A percentile compares a stretch with the other conserved stretches of the same genome.
Conservation (phyloP, 148 eudicot genomes). For the Selenicereus undatus region DNA sequence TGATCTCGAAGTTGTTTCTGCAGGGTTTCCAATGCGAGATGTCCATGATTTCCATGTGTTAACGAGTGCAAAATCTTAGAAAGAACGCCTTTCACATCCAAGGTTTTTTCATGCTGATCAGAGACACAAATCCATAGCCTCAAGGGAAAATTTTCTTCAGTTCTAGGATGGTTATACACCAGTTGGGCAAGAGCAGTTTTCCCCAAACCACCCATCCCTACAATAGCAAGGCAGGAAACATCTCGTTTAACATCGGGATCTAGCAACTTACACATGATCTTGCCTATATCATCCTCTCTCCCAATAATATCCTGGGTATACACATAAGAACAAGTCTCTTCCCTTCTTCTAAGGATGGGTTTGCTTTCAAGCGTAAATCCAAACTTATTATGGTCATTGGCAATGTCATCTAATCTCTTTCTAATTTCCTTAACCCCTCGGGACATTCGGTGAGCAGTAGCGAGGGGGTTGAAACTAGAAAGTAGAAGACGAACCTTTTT, state of each 20-base stretch:
- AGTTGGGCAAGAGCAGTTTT: not conserved
- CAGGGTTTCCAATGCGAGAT: conserved; percentile 15
- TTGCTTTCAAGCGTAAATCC: not conserved
- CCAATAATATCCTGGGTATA: conserved; percentile 1
- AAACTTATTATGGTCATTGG: not conserved
- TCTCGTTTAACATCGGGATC: not conserved
- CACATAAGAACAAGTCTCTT: conserved; percentile 8
- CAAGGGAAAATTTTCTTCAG: not conserved
- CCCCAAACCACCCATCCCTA: conserved; percentile 3
- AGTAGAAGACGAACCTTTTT: conserved; percentile 8
- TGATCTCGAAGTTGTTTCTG: conserved; percentile 7
- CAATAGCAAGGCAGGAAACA: conserved; percentile 3
- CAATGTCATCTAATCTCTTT: not conserved
- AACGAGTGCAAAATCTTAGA: conserved; percentile 14
- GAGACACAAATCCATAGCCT: conserved; percentile 22
- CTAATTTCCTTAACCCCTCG: conserved; percentile 8
- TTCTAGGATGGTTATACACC: not conserved
- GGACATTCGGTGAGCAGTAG: not conserved
- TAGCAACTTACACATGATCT: not conserved
- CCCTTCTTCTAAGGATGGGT: not conserved
- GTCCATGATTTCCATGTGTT: not conserved
- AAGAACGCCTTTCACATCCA: conserved; percentile 17
- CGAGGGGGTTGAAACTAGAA: not conserved
- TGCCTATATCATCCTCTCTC: not conserved
- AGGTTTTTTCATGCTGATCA: not conserved